Conservation (phyloP, 192 early-diverging fungal species). For the Coemansia sp. region DNA sequence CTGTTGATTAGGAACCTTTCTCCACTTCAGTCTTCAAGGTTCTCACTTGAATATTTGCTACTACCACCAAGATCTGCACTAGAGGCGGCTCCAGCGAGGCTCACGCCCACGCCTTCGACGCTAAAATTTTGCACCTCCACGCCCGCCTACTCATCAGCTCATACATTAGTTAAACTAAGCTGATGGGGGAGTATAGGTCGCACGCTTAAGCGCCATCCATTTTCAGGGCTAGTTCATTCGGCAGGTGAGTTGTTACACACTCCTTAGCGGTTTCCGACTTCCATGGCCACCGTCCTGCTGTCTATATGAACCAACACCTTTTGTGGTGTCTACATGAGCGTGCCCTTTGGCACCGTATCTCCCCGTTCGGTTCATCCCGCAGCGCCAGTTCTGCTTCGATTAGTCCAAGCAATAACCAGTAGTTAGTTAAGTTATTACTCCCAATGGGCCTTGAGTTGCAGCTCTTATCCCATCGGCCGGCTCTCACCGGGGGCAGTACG, state of each 20-base stretch:
- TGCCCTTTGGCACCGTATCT: slow-evolving; percentile 73
- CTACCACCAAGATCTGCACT: slow-evolving; percentile 81
- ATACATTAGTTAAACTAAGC: slow-evolving; percentile 52
- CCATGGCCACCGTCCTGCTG: slow-evolving; percentile 84
- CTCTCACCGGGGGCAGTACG: no score
- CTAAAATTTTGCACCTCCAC: slow-evolving; percentile 57
- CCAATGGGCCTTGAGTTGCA: no score
- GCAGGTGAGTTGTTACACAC: slow-evolving; percentile 62
- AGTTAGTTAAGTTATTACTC: no score
- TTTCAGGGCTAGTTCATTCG: slow-evolving; percentile 72
- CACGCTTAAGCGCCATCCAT: slow-evolving; percentile 79
- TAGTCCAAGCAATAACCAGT: no score
- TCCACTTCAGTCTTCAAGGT: slow-evolving; percentile 85
- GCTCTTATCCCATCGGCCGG: no score
- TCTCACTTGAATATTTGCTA: slow-evolving; percentile 81
- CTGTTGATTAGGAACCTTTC: slow-evolving; percentile 76
- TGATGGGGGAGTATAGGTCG: slow-evolving; percentile 70
- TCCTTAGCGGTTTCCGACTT: slow-evolving; percentile 83
- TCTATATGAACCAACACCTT: slow-evolving; percentile 80
- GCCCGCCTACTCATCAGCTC: slow-evolving; percentile 69
- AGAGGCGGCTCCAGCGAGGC: slow-evolving; percentile 64
- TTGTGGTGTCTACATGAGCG: slow-evolving; percentile 76
- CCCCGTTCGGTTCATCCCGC: slow-evolving; percentile 82
- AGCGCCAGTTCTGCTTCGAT: slow-evolving; percentile 89
- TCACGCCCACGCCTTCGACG: slow-evolving; percentile 61